Base-by-base conservation (phyloP, 1,139 yeast genomes). In the Taiozyma sp. region DNA sequence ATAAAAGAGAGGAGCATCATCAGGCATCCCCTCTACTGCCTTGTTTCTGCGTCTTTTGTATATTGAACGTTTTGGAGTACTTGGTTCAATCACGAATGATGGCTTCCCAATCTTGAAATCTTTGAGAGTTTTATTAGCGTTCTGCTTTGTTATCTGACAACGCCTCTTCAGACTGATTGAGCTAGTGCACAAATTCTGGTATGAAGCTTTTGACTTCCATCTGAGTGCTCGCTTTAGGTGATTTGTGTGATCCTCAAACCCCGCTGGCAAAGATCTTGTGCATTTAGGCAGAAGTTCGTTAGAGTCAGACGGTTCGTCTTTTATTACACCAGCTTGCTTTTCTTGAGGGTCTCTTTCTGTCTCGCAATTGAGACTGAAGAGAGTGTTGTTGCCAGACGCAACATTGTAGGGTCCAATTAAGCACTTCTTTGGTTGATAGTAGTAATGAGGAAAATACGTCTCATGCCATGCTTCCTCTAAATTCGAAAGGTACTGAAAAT, bases 401-500 rank as follows among this genome's bases (percentile, higher is more conserved):
- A n/a, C 8, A n/a, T 34, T 14, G 8, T 16, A 14, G 4, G 37
- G 19, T 1, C 19, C 19, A 6, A 4, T 14, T 6, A n/a, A 9
- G 10, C 16, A 16, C 19, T 32, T 30, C 22, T 56, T 57, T 1
- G 62, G 62, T 6, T 46, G 40, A 29, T 50, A 58, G 3, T 40
- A 47, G 24, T 58, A 57, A 4, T 41, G 29, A 3, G 62, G 62
- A 37, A 46, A 54, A 34, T 53, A 45, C 2, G 46, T 22, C 14
- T 52, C 54, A 42, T 58, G 61, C 61, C 61, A 58, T n/a, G 32
- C 40, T 11, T 52, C 52, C 30, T 58, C 62, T 1, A 53, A 22
- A 13, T 40, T 41, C 1, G 62, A 51, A 4, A 58, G 50, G 43
- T 58, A 58, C 4, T 48, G 43, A 39, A 52, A 56, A 32, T 58